Percentiles rank a stretch among this genome's conserved stretches.
Conservation (phyloP, 2,329 filamentous ascomycete species). For the Aspergillus sp. region DNA sequence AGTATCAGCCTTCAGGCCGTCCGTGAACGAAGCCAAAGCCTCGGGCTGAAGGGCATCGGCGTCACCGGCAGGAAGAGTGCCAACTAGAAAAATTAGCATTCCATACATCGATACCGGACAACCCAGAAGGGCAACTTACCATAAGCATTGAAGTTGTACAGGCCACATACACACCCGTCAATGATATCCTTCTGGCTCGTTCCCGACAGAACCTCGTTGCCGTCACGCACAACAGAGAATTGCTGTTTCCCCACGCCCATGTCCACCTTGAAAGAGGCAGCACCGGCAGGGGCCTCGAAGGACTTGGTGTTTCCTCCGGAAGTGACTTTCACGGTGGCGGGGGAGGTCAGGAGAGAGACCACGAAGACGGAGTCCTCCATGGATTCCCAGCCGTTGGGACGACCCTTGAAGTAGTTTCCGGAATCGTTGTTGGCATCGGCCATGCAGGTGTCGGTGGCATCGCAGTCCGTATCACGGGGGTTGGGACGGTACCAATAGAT, state of each 20-base stretch:
- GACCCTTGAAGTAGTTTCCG: slow-evolving; percentile 55
- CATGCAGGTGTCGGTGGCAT: slow-evolving; percentile 51
- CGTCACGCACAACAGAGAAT: slow-evolving; percentile 48
- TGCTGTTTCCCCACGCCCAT: slow-evolving; percentile 51
- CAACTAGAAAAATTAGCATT: slow-evolving; percentile 15
- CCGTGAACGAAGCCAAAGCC: slow-evolving; percentile 20
- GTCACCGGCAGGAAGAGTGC: slow-evolving; percentile 21
- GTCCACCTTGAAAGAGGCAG: slow-evolving; percentile 44
- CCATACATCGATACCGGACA: background rate
- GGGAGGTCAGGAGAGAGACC: slow-evolving; percentile 30
- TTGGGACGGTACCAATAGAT: slow-evolving; percentile 59
- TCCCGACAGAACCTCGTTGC: slow-evolving; percentile 44
- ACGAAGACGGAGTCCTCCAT: slow-evolving; percentile 54
- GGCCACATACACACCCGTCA: slow-evolving; percentile 48
- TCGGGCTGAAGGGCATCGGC: slow-evolving; percentile 20
- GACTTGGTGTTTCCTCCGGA: slow-evolving; percentile 47
- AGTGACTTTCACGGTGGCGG: slow-evolving; percentile 47
- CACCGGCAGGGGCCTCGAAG: slow-evolving; percentile 49
- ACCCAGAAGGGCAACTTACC: background rate
- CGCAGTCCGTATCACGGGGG: slow-evolving; percentile 48
- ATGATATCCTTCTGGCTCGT: slow-evolving; percentile 52
- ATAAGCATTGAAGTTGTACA: slow-evolving; percentile 55
- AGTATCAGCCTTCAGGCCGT: slow-evolving; percentile 21
- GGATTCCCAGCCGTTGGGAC: slow-evolving; percentile 51
- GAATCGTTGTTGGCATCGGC: slow-evolving; percentile 43